These are phyloP conservation scores for Zopfia rhizophila DNA, from an alignment of 2,329 filamentous ascomycete species.

Conservation along the genomic window DNA sequence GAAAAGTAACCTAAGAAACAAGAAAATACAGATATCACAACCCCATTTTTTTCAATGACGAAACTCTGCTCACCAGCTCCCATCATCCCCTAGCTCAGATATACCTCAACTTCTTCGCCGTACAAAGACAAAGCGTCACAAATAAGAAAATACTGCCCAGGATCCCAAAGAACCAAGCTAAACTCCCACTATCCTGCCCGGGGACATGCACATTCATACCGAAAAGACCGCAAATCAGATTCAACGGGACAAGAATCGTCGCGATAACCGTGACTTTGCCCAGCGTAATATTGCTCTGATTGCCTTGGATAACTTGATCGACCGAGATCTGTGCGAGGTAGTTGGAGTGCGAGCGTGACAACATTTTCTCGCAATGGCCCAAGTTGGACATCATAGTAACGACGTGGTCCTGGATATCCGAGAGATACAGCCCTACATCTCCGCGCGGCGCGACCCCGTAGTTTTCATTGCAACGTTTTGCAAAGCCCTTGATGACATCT, in stretches of 20 bases:
- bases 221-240: slow-evolving; percentile 86
- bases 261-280: slow-evolving; percentile 96
- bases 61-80: not conserved
- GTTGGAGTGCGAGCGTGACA: slow-evolving; percentile 92
- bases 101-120: slow-evolving; percentile 56
- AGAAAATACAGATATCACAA: no score
- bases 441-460: slow-evolving; percentile 95
- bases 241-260: slow-evolving; percentile 95
- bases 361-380: slow-evolving; percentile 96
- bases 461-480: slow-evolving; percentile 98
- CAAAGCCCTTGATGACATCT: slow-evolving; percentile 97
- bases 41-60: no score
- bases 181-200: slow-evolving; percentile 59
- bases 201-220: slow-evolving; percentile 88
- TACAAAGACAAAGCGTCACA: slow-evolving; percentile 49
- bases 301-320: slow-evolving; percentile 88
- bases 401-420: slow-evolving; percentile 98
- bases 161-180: slow-evolving; percentile 71
- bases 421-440: slow-evolving; percentile 95
- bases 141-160: slow-evolving; percentile 64
- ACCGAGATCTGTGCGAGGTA: slow-evolving; percentile 95
- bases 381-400: slow-evolving; percentile 99
- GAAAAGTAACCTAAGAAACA: no score
- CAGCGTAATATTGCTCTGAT: slow-evolving; percentile 85
- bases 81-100: slow-evolving; percentile 40